phyloP scores from a whole-genome alignment of 495 filamentous ascomycete species.

The Glutinoglossum americanum region DNA sequence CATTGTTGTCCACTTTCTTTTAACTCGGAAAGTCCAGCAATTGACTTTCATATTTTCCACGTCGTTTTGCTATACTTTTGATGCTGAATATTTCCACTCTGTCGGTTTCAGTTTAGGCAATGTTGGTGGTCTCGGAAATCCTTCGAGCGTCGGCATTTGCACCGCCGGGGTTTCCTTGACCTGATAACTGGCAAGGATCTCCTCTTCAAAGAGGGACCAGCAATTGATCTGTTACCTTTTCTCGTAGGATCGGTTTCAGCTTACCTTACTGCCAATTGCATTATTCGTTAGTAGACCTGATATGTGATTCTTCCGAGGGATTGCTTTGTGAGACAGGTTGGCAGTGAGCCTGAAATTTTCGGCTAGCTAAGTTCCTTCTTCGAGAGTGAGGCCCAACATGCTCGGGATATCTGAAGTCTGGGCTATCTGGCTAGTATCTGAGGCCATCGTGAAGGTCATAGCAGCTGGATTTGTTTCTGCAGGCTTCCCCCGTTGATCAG shows the following conservation, averaged over 20 bases:
- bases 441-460: neutral
- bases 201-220: neutral
- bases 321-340: neutral
- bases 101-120: neutral
- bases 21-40: neutral
- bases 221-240: neutral
- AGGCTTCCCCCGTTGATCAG: neutral
- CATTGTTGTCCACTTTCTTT: neutral
- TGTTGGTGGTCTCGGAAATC: neutral
- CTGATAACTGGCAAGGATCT: neutral
- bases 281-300: neutral
- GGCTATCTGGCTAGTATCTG: neutral
- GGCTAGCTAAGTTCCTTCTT: neutral
- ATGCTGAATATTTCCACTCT: neutral
- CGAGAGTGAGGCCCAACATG: neutral
- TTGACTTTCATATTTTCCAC: neutral
- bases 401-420: neutral
- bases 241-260: neutral
- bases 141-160: neutral
- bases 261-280: neutral
- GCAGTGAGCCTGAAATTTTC: neutral
- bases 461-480: no score
- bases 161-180: neutral
- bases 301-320: neutral
- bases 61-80: neutral